These are phyloP conservation scores for Alternaria triticina DNA, from an alignment of 2,329 filamentous ascomycete species.

Conservation along the genomic window DNA sequence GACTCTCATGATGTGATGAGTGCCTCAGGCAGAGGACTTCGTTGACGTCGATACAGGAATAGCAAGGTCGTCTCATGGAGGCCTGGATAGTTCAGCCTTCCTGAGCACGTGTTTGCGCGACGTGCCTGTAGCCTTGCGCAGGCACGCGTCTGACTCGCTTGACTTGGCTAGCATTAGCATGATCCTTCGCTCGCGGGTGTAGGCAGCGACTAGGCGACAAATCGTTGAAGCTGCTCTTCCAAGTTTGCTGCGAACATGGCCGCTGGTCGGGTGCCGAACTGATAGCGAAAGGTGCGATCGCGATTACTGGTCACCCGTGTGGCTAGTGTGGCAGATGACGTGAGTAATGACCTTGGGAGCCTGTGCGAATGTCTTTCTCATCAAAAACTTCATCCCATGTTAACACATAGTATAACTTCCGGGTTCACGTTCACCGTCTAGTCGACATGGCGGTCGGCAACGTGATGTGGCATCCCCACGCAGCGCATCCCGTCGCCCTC, in stretches of 20 bases:
- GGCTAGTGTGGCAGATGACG: conserved; percentile 7
- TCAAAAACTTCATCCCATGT: background rate
- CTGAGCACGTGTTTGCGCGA: conserved; percentile 10
- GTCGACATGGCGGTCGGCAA: conserved; percentile 14
- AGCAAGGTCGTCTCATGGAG: background rate
- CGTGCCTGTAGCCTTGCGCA: conserved; percentile 2
- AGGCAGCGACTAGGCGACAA: conserved; percentile 3
- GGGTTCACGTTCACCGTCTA: conserved; percentile 3
- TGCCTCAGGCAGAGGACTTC: conserved; percentile 5
- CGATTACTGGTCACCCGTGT: background rate
- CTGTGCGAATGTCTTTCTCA: background rate
- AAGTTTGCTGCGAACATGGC: conserved; percentile 1
- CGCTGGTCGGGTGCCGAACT: conserved; percentile 2
- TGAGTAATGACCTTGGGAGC: background rate
- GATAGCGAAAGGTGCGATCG: background rate
- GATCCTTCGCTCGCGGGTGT: background rate
- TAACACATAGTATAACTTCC: background rate
- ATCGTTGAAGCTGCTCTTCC: background rate
- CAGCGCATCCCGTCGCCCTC: conserved; percentile 8
- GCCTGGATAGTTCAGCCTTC: background rate
- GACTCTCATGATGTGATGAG: conserved; percentile 9
- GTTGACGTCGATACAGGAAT: conserved; percentile 4
- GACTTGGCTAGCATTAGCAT: conserved; percentile 1
- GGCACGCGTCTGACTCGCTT: conserved; percentile 5
- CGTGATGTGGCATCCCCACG: conserved; percentile 17